Evolutionary conservation across 1,284 basidiomycete genomes (phyloP), one percentile per base, ranked within the genome.

Genomic region (Microstroma glucosiphilum): DNA sequence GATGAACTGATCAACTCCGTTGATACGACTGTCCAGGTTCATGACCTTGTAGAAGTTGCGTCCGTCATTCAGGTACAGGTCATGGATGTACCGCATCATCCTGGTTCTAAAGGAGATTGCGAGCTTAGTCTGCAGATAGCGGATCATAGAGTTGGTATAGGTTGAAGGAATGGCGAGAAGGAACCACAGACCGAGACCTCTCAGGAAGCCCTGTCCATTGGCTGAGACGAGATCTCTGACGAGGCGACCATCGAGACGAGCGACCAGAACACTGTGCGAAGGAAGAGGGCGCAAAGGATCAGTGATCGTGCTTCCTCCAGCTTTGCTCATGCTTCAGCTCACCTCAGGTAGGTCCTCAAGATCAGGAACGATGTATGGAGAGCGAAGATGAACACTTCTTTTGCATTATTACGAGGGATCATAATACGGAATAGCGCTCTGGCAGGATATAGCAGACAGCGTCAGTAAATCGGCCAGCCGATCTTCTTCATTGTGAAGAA

Each of bases 101-200:
- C 90, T 87, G 0, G 91, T 92, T 53, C 92, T 85, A 75, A 96
- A 86, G 6, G 87, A 84, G 13, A 96, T 84, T 0, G 92, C 87
- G 1, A 98, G 85, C 69, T 90, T 91, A n/a, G 88, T 86, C 81
- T 97, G 92, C 0, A 97, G 83, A 79, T 91, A 90, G 21, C 89
- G 88, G 64, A 96, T 90, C 91, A 97, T 93, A 1, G 91, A 88
- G 78, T 98, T 97, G 0, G 93, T 97, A 77, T 93, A 94, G 19
- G 91, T 93, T 73, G 90, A 92, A 0, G 94, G 93, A 26, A 97
- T 83, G 0, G 92, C 91, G 7, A 98, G 84, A 6, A 87, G 81
- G 75, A 94, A 96, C 93, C 93, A 97, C 63, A 91, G 83, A 0
- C 84, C 89, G 0, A 97, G 81, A 0, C 92, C 92, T 58, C 84